phyloP scores from a whole-genome alignment of 352 stramenopile species.

The Phytopythium helicoides region DNA sequence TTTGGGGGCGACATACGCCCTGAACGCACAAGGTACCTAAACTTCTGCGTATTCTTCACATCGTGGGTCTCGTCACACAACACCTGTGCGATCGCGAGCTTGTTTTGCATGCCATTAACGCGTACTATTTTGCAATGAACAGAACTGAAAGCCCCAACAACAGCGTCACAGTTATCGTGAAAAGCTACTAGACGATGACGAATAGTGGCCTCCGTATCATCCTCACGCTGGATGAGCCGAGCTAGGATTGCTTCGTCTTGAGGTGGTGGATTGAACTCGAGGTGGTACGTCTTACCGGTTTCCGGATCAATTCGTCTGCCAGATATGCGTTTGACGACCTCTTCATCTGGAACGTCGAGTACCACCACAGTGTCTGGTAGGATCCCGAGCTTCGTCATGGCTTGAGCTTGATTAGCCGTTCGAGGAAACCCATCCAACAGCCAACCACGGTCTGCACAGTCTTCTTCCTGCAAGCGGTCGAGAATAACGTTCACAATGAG shows the following conservation, averaged over 20 bases:
- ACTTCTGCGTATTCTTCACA: slow-evolving; percentile 41
- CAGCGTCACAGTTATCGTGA: slow-evolving; percentile 67
- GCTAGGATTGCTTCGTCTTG: slow-evolving; percentile 56
- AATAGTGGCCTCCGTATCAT: slow-evolving; percentile 93
- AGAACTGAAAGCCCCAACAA: slow-evolving; percentile 37
- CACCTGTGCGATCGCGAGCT: slow-evolving; percentile 32
- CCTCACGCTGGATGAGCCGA: slow-evolving; percentile 85
- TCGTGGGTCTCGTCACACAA: slow-evolving; percentile 31
- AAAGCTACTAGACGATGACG: slow-evolving; percentile 87
- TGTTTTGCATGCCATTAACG: slow-evolving; percentile 49
- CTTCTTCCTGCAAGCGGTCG: slow-evolving; percentile 68
- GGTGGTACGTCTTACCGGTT: slow-evolving; percentile 94
- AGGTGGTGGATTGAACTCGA: slow-evolving; percentile 95
- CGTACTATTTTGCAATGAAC: slow-evolving; percentile 26
- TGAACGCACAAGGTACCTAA: slow-evolving; percentile 30
- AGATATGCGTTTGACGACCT: slow-evolving; percentile 95
- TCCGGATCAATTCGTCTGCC: slow-evolving; percentile 94
- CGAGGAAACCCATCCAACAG: slow-evolving; percentile 93
- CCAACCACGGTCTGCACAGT: slow-evolving; percentile 88
- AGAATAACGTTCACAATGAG: slow-evolving; percentile 88
- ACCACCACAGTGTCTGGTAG: slow-evolving; percentile 89
- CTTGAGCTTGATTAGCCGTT: slow-evolving; percentile 80
- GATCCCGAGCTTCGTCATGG: slow-evolving; percentile 81
- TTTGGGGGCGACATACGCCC: slow-evolving; percentile 61
- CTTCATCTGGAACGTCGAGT: slow-evolving; percentile 93